phyloP scores from a whole-genome alignment of 2,329 filamentous ascomycete genomes.

The Penicillium polonicum region DNA sequence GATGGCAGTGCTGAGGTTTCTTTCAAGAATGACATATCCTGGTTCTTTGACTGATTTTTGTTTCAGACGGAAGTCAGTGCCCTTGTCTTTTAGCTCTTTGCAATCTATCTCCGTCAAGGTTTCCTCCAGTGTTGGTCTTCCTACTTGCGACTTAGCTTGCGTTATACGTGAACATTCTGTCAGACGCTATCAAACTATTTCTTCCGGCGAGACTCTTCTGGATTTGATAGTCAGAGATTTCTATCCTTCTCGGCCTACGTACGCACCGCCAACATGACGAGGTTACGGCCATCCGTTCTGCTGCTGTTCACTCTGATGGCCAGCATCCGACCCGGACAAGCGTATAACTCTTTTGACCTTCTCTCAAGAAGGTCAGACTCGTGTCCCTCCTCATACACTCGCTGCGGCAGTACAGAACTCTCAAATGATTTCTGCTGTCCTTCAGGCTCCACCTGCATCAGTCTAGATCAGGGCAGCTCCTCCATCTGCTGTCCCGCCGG shows the following conservation, averaged over 20 bases:
- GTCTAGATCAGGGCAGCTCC: conserved; percentile 42
- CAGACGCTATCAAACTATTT: neutral
- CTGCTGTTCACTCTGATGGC: conserved; percentile 26
- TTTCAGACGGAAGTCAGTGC: conserved; percentile 15
- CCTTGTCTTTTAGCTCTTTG: conserved; percentile 11
- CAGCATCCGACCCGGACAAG: conserved; percentile 22
- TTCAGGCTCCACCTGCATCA: conserved; percentile 41
- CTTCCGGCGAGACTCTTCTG: neutral
- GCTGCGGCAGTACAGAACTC: conserved; percentile 39
- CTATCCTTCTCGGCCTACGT: neutral
- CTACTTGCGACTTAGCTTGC: conserved; percentile 1
- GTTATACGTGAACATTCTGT: conserved; percentile 1
- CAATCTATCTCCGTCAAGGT: neutral
- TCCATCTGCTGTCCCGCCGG: conserved; percentile 50
- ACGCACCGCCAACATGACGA: conserved; percentile 19
- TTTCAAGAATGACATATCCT: conserved; percentile 13
- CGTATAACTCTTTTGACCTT: conserved; percentile 18
- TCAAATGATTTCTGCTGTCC: conserved; percentile 48
- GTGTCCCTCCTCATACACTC: conserved; percentile 36
- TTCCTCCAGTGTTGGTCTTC: conserved; percentile 3
- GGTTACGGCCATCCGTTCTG: conserved; percentile 17
- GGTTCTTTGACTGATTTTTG: conserved; percentile 9
- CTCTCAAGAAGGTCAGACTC: conserved; percentile 25
- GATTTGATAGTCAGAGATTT: neutral
- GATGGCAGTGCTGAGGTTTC: conserved; percentile 2